Evolutionary conservation across 2,329 filamentous ascomycete species (phyloP).

Genomic region (Dendryphion nanum): DNA sequence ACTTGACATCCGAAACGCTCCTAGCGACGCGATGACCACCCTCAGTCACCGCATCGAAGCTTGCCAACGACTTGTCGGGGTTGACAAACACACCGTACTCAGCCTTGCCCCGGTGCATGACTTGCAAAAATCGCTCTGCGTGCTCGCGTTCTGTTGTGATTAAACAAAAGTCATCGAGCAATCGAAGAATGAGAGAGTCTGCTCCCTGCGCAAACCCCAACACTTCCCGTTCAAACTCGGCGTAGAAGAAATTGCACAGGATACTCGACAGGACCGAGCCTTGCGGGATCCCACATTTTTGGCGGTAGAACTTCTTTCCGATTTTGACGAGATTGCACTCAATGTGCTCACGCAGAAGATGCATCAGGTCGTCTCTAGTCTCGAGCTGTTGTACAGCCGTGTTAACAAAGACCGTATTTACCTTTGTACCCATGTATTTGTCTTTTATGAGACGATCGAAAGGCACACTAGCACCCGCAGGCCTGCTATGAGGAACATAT

Average conservation of each 20-base stretch:
- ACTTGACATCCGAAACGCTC: slow-evolving; percentile 50
- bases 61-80: slow-evolving; percentile 75
- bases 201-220: slow-evolving; percentile 64
- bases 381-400: slow-evolving; percentile 59
- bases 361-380: slow-evolving; percentile 60
- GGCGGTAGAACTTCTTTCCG: slow-evolving; percentile 83
- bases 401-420: slow-evolving; percentile 76
- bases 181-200: slow-evolving; percentile 69
- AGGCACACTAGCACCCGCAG: slow-evolving; percentile 24
- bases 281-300: slow-evolving; percentile 87
- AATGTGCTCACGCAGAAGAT: slow-evolving; percentile 78
- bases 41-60: slow-evolving; percentile 70
- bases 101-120: slow-evolving; percentile 76
- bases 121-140: slow-evolving; percentile 69
- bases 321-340: slow-evolving; percentile 81
- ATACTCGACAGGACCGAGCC: slow-evolving; percentile 84
- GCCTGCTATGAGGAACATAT: slow-evolving; percentile 42
- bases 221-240: slow-evolving; percentile 71
- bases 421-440: slow-evolving; percentile 34
- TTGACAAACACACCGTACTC: slow-evolving; percentile 81
- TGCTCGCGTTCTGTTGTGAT: slow-evolving; percentile 69
- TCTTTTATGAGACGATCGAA: slow-evolving; percentile 34
- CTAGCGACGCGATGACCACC: slow-evolving; percentile 34
- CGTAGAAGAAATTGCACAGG: slow-evolving; percentile 95
- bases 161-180: slow-evolving; percentile 92